phyloP scores from a whole-genome alignment of 805 yeast species.

The Ogataea corticis region DNA sequence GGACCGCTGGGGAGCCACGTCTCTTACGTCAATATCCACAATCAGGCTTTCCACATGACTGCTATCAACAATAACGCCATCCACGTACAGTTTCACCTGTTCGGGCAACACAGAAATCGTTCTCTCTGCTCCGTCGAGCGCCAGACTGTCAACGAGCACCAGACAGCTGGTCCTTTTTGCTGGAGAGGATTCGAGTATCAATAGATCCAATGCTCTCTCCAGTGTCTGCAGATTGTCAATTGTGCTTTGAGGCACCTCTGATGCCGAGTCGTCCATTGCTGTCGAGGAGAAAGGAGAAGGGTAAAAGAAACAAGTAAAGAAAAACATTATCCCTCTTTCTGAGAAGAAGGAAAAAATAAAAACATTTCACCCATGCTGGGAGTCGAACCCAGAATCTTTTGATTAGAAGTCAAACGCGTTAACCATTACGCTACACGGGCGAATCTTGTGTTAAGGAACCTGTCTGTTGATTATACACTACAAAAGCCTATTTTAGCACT shows the following conservation, averaged over 20 bases:
- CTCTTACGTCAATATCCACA: slow-evolving; percentile 8
- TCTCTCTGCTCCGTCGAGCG: slow-evolving; percentile 7
- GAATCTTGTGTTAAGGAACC: neutral
- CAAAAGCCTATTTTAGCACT: too few relatives aligned
- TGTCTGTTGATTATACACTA: neutral
- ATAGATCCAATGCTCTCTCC: slow-evolving; percentile 10
- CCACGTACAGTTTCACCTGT: slow-evolving; percentile 6
- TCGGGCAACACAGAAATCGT: slow-evolving; percentile 5
- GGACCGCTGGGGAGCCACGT: neutral
- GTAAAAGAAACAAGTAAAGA: neutral
- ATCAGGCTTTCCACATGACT: slow-evolving; percentile 10
- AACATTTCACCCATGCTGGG: slow-evolving; percentile 42
- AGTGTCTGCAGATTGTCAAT: slow-evolving; percentile 11
- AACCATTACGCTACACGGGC: slow-evolving; percentile 68
- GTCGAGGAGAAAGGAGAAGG: neutral
- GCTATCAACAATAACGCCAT: slow-evolving; percentile 2
- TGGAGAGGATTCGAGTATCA: neutral
- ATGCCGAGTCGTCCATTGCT: neutral
- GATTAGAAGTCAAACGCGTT: slow-evolving; percentile 69
- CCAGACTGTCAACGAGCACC: slow-evolving; percentile 8
- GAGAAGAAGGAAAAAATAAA: slow-evolving; percentile 14
- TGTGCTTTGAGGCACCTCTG: slow-evolving; percentile 8
- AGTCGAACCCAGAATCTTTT: slow-evolving; percentile 67
- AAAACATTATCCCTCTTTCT: neutral
- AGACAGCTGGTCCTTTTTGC: slow-evolving; percentile 6